Percentiles rank a stretch among this genome's conserved stretches.
Evolutionary conservation across 1,139 yeast genomes (phyloP).

Genomic region (Debaryomycetaceae sp.): DNA sequence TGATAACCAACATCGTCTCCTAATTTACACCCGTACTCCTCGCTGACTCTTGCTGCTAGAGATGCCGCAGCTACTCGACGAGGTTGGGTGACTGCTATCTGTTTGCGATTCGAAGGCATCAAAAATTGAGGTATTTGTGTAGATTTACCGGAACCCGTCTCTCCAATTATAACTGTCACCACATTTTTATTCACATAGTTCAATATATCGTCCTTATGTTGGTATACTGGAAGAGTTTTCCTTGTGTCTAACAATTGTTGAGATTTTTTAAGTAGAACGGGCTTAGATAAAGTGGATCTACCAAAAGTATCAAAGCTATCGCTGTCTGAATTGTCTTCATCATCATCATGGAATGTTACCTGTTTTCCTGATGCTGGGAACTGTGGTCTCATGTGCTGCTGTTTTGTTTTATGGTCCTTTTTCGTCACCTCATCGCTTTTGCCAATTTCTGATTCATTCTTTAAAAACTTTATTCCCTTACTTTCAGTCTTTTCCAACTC

Average conservation of each 20-base stretch:
- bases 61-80: slow-evolving; percentile 97
- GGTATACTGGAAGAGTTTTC: slow-evolving; percentile 69
- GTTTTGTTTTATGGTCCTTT: background rate
- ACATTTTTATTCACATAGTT: slow-evolving; percentile 52
- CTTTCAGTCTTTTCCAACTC: slow-evolving; percentile 19
- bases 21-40: slow-evolving; percentile 72
- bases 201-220: slow-evolving; percentile 63
- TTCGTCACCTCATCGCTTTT: slow-evolving; percentile 1
- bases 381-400: no score
- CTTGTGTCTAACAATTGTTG: slow-evolving; percentile 48
- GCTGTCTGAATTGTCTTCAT: slow-evolving; percentile 28
- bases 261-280: slow-evolving; percentile 41
- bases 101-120: slow-evolving; percentile 47
- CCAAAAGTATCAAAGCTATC: slow-evolving; percentile 11
- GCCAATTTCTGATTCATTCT: background rate
- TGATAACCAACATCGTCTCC: slow-evolving; percentile 93
- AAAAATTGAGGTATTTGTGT: slow-evolving; percentile 95
- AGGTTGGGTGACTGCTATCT: slow-evolving; percentile 93
- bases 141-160: slow-evolving; percentile 97
- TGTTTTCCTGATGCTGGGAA: no score
- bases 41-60: slow-evolving; percentile 88
- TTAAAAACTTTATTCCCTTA: slow-evolving; percentile 2
- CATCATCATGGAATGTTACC: slow-evolving; percentile 10
- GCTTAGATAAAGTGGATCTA: slow-evolving; percentile 7
- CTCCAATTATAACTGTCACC: slow-evolving; percentile 86